Base-by-base conservation (phyloP, 2,329 filamentous ascomycete genomes). In the Ceratocystis papillata region DNA sequence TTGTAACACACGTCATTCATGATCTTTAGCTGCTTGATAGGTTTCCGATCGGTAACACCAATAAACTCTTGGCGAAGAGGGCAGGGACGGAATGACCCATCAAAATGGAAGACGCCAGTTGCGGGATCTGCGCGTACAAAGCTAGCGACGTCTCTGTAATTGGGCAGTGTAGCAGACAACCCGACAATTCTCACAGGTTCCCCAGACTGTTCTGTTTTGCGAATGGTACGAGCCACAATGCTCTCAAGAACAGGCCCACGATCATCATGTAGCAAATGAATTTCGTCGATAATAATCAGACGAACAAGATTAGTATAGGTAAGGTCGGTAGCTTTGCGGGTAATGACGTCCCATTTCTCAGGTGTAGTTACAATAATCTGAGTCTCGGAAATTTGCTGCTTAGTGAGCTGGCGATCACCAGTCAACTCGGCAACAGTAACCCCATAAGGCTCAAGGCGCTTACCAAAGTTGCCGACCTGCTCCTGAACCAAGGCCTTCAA, bases 1-100 rank as follows among this genome's bases (percentile, higher is more conserved):
- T 87, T 95, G 76, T 99, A 99, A 67, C 91, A 96, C 65, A 99
- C 92, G 71, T 99, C 94, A 73, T 99, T 99, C 94, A 99, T 99
- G 0, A 89, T 95, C 81, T 97, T 96, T 65, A 99, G 80, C 75
- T 99, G 94, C 77, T 97, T 99, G 77, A 99, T 99, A 5, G 94
- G 89, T 75, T 97, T 97, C 78, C 94, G 95, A 71, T 99, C 94
- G 0, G 93, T 96, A 55, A 99, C 89, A 64, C 94, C 94, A 70
- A 99, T 90, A 73, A 97, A 99, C 75, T 99, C 95, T 74, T 99
- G 94, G 72, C 90, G 91, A 71, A 99, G 77, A 1, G 94, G 94
- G 74, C 94, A 99, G 68, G 94, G 95, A 71, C 94, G 83, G 79
- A 87, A 99, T 3, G 91, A 91, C 55, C 89, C 90, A 75, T 99